phyloP scores from a whole-genome alignment of 306 rosid species.

The Rosa chinensis region DNA sequence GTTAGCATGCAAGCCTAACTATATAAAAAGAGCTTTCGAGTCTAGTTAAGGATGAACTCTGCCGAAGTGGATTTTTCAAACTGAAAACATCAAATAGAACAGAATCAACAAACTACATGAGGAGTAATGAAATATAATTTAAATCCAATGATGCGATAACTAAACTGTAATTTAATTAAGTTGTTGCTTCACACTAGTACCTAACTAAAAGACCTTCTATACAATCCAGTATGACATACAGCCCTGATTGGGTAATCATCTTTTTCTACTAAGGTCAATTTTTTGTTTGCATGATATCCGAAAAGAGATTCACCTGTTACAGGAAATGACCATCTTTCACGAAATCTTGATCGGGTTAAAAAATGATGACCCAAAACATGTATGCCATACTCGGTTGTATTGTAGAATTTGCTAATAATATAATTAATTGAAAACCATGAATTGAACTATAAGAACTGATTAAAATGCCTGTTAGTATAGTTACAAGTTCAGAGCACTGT shows the following conservation, averaged over 20 bases:
- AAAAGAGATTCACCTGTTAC: too few relatives aligned
- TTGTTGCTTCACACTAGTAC: neutral
- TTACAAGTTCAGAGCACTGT: too few relatives aligned
- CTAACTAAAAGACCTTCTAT: neutral
- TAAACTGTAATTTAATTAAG: neutral
- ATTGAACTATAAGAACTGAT: too few relatives aligned
- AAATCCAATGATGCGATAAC: neutral
- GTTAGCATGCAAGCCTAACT: neutral
- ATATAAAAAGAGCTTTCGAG: neutral
- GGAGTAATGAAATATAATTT: neutral
- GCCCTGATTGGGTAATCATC: neutral
- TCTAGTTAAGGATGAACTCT: neutral
- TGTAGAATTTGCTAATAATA: too few relatives aligned
- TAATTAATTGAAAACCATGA: too few relatives aligned
- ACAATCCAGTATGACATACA: neutral
- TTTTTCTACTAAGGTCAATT: too few relatives aligned
- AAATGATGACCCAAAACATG: too few relatives aligned
- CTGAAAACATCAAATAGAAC: neutral
- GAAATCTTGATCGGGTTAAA: too few relatives aligned
- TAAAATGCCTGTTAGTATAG: too few relatives aligned
- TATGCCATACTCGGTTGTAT: too few relatives aligned
- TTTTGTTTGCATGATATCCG: too few relatives aligned
- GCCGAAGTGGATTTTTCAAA: neutral
- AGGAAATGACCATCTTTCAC: too few relatives aligned
- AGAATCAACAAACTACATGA: neutral